These are phyloP conservation scores for Ophiocordyceps camponoti-saundersi DNA, from an alignment of 2,329 filamentous ascomycete genomes.

Conservation along the genomic window DNA sequence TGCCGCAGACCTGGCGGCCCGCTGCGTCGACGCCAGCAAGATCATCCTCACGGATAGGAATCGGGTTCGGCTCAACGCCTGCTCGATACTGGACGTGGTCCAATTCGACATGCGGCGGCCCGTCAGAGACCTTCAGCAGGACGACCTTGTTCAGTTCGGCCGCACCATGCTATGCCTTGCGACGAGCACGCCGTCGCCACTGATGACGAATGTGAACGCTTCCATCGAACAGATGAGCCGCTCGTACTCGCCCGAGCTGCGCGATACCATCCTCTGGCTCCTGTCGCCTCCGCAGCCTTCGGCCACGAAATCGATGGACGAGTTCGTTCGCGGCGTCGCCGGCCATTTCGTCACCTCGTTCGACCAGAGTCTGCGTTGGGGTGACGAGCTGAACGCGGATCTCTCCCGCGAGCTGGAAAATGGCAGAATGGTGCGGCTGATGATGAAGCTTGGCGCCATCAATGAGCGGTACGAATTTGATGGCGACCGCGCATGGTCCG, in stretches of 20 bases:
- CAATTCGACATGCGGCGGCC: conserved; percentile 58
- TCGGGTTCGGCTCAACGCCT: conserved; percentile 73
- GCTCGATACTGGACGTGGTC: conserved; percentile 77
- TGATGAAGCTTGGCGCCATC: conserved; percentile 69
- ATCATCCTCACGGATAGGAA: conserved; percentile 83
- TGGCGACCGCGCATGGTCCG: conserved; percentile 65
- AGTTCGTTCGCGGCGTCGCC: conserved; percentile 64
- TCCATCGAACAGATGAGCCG: conserved; percentile 62
- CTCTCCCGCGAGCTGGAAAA: conserved; percentile 78
- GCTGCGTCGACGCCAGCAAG: conserved; percentile 75
- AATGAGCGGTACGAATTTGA: conserved; percentile 82
- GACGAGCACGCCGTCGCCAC: conserved; percentile 41
- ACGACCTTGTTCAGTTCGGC: conserved; percentile 75
- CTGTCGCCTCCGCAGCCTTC: conserved; percentile 44
- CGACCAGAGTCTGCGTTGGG: conserved; percentile 61
- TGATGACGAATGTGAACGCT: conserved; percentile 45
- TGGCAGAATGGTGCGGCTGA: conserved; percentile 62
- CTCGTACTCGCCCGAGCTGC: conserved; percentile 61
- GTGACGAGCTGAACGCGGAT: conserved; percentile 57
- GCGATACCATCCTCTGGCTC: conserved; percentile 69
- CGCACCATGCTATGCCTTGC: conserved; percentile 70
- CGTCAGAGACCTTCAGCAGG: conserved; percentile 63
- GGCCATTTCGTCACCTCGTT: conserved; percentile 59
- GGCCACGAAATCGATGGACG: conserved; percentile 54
- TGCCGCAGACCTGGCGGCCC: conserved; percentile 60